Evolutionary conservation across 148 eudicot species (phyloP), one percentile per base, ranked within the genome.

Genomic region (Arbutus unedo): DNA sequence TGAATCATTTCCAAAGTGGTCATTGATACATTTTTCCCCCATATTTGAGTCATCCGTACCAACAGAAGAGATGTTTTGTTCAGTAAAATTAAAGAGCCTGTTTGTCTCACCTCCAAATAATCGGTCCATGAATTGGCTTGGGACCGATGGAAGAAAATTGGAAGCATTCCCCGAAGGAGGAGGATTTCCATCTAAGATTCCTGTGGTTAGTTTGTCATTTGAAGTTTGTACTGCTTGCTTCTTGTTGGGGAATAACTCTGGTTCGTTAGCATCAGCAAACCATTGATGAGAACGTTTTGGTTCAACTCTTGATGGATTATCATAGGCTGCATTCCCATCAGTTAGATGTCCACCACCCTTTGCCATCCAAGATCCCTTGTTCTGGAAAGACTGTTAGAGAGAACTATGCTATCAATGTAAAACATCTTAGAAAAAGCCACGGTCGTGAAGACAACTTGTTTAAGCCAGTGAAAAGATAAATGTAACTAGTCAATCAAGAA

Each of bases 211-310:
- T 79, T 87, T 87, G 85, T 81, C 73, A 73, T 60, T 70, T 79
- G 91, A 76, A 83, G 78, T 45, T 81, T 85, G 82, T 45, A 86
- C 56, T 5, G 90, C 89, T 83, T 89, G 93, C 84, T 87, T 90
- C 77, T 90, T 90, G 86, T 85, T 90, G 56, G 91, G 91, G 80
- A 90, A 89, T 47, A 86, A 72, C 79, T 90, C 90, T 6, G 88
- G 83, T 82, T 89, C 91, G 73, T 82, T 76, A 79, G 85, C 76
- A 83, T 86, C 89, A 57, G 84, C 57, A 76, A 89, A 88, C 93
- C 91, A 90, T 75, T 86, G 88, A 62, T 85, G 89, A 76, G 86
- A 74, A 15, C 90, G 93, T 54, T 90, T 90, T 19, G 84, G 73
- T 57, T 90, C 90, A 74, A 79, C 57, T 74, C 86, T 85, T 25